Evolutionary conservation across 805 yeast species (phyloP), one percentile per base, ranked within the genome.

Genomic region (Lachancea nothofagi): DNA sequence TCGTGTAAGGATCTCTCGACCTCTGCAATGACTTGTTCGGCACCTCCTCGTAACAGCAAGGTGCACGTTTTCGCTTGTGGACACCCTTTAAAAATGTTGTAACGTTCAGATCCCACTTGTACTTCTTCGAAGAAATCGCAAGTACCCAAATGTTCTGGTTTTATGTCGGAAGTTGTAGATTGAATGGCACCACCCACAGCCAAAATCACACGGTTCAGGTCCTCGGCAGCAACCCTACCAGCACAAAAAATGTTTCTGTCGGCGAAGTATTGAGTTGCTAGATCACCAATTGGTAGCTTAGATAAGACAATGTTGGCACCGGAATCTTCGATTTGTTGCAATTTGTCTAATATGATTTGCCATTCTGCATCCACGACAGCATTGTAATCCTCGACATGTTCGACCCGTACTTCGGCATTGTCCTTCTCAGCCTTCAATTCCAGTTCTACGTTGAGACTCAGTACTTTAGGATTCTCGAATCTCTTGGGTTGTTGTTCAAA

Each of bases 341-440:
- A 74, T 66, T 93, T 93, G 58, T 82, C 75, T 54, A 84, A 72
- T 49, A 93, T 93, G 50, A 93, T 83, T 61, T 85, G 78, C 97
- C 98, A 93, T 66, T 93, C 98, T n/a, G 98, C 98, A 65, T 93
- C 97, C 14, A 93, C 98, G 42, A 93, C 83, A 24, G 82, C 87
- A 69, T 93, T 98, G 66, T 93, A 93, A 54, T 90, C 97, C 43
- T 77, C 75, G 41, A 93, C 97, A 61, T 88, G 83, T 55, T 86
- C 94, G 36, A 93, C 93, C 51, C 98, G 78, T 24, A 93, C 97
- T 70, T 93, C 98, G 7, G 98, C 98, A 60, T 93, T 93, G 64
- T 93, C 98, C 70, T 88, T 90, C 69, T 93, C 98, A 1, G 97
- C 97, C 68, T 93, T 93, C 59, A 93, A 77, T 69, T 93, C 98